Percentiles rank a stretch among this genome's conserved stretches.
These are phyloP conservation scores for Perkinsus chesapeaki DNA, from an alignment of 169 alveolate genomes.

Conservation along the genomic window DNA sequence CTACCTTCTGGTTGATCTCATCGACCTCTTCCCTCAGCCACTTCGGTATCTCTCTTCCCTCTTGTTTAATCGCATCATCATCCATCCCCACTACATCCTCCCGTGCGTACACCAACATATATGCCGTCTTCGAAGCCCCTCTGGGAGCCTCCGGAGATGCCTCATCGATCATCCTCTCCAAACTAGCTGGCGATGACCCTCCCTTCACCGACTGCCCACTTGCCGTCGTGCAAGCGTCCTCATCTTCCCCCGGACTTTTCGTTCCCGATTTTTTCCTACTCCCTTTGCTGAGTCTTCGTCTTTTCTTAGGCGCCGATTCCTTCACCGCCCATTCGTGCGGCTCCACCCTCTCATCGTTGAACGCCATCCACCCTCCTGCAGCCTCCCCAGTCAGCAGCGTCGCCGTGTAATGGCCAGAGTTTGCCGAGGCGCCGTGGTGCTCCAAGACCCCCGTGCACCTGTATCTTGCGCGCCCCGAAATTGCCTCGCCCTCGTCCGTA, in stretches of 20 bases:
- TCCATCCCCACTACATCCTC: neutral
- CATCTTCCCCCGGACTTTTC: neutral
- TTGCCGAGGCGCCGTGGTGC: neutral
- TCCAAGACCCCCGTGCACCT: neutral
- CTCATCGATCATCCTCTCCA: neutral
- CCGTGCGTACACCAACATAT: neutral
- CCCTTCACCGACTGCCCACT: neutral
- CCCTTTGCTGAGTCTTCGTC: neutral
- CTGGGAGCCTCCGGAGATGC: neutral
- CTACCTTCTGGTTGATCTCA: neutral
- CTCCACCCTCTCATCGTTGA: neutral
- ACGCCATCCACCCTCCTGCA: neutral
- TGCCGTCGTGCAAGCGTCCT: neutral
- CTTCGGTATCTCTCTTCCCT: neutral
- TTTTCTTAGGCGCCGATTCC: neutral
- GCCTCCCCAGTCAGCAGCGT: constrained; percentile 1
- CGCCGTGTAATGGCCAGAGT: neutral
- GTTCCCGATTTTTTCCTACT: neutral
- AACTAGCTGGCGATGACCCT: neutral
- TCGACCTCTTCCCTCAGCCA: neutral
- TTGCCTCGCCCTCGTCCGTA: neutral
- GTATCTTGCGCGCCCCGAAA: neutral
- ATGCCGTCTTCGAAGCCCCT: neutral
- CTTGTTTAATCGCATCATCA: neutral
- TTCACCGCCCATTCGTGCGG: neutral